Percentiles rank a stretch among this genome's conserved stretches.
phyloP scores from a whole-genome alignment of 306 rosid species.

The Gastrolobium villosum region DNA sequence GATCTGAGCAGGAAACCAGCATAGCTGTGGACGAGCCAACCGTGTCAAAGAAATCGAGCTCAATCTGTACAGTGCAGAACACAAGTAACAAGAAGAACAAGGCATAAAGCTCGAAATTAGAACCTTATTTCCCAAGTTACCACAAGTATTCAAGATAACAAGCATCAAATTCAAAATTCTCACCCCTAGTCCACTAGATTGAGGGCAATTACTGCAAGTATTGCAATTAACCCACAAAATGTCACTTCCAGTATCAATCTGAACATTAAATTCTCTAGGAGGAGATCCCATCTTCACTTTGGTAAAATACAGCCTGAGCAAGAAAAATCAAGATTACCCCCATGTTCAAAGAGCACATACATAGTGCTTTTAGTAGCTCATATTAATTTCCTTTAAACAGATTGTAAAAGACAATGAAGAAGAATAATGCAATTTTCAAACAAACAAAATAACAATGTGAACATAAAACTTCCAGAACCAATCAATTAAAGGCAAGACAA shows the following conservation, averaged over 20 bases:
- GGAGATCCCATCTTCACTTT: slow-evolving; percentile 94
- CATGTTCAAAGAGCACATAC: background rate
- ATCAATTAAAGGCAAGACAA: slow-evolving; percentile 18
- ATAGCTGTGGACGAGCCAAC: slow-evolving; percentile 71
- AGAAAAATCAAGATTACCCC: slow-evolving; percentile 48
- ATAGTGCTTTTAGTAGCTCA: background rate
- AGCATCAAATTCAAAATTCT: slow-evolving; percentile 37
- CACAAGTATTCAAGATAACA: slow-evolving; percentile 33
- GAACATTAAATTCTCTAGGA: slow-evolving; percentile 87
- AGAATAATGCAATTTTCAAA: slow-evolving; percentile 31
- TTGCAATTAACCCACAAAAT: slow-evolving; percentile 93
- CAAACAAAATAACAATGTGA: slow-evolving; percentile 32
- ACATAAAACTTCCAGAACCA: background rate
- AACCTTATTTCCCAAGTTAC: slow-evolving; percentile 30
- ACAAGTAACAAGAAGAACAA: slow-evolving; percentile 23
- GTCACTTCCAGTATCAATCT: slow-evolving; percentile 96
- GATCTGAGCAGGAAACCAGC: slow-evolving; percentile 78
- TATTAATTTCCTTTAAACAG: background rate
- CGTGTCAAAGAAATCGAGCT: slow-evolving; percentile 82
- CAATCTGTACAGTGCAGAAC: slow-evolving; percentile 69
- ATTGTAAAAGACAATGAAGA: slow-evolving; percentile 7
- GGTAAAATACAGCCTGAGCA: slow-evolving; percentile 83
- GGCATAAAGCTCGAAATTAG: slow-evolving; percentile 19
- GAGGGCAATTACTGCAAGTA: slow-evolving; percentile 89
- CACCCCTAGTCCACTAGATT: slow-evolving; percentile 88